Percentiles rank a stretch among this genome's conserved stretches.
phyloP scores from a whole-genome alignment of 805 yeast species.

The Metschnikowia borealis region DNA sequence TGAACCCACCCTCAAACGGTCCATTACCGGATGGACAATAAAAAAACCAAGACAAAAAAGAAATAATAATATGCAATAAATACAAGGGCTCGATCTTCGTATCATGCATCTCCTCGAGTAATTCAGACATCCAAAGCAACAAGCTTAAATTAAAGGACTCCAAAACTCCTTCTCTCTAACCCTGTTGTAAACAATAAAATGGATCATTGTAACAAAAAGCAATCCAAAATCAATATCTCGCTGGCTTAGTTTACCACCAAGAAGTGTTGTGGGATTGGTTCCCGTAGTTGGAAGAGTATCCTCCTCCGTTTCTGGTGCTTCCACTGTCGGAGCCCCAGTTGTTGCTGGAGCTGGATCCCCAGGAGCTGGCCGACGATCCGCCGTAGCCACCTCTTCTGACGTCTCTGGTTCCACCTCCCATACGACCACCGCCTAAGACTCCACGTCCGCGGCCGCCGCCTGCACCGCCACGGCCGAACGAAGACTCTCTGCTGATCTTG shows the following conservation, averaged over 20 bases:
- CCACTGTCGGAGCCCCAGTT: constrained; percentile 22
- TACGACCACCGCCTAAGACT: constrained; percentile 47
- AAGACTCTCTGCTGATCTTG: constrained; percentile 72
- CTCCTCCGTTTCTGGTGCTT: constrained; percentile 25
- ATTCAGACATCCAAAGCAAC: constrained; percentile 14
- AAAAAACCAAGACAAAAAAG: constrained; percentile 18
- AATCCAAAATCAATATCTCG: constrained; percentile 10
- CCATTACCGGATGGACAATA: constrained; percentile 16
- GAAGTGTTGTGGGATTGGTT: constrained; percentile 34
- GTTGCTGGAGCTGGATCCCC: constrained; percentile 17
- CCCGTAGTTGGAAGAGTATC: constrained; percentile 30
- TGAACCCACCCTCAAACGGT: constrained; percentile 14
- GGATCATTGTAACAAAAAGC: constrained; percentile 18
- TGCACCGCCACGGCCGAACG: constrained; percentile 41
- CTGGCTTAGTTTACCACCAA: constrained; percentile 35
- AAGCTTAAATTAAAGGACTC: constrained; percentile 4
- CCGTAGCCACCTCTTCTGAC: constrained; percentile 46
- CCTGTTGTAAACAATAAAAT: constrained; percentile 10
- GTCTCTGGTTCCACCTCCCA: constrained; percentile 40
- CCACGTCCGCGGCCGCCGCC: constrained; percentile 42
- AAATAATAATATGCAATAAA: constrained; percentile 16
- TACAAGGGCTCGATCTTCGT: constrained; percentile 14
- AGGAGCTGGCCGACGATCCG: constrained; percentile 23
- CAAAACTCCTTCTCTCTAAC: constrained; percentile 4
- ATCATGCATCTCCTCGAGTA: constrained; percentile 14